These are phyloP conservation scores for Mitragyna speciosa DNA, from an alignment of 257 asterid genomes.

Conservation along the genomic window DNA sequence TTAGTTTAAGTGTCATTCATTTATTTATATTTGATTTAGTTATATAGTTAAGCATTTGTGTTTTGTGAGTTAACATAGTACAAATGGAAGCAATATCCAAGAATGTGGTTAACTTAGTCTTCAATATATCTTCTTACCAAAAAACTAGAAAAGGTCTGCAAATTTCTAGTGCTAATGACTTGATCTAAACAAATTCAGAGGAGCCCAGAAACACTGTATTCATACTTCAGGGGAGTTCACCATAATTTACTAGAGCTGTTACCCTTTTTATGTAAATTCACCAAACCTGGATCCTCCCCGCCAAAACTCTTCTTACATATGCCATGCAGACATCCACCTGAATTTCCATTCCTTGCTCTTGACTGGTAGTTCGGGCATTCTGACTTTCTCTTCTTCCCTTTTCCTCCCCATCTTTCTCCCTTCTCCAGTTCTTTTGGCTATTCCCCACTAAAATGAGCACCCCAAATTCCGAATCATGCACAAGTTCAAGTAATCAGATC, in stretches of 20 bases:
- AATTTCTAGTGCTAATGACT: no score
- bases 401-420: not conserved
- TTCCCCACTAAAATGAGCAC: not conserved
- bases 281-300: not conserved
- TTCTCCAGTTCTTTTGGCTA: no score
- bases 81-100: no score
- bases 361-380: slow-evolving; percentile 19
- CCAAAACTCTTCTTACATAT: not conserved
- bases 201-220: not conserved
- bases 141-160: no score
- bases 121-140: no score
- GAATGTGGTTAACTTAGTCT: no score
- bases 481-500: not conserved
- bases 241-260: not conserved
- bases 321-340: not conserved
- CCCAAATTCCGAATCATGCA: slow-evolving; percentile 6
- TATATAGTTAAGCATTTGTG: no score
- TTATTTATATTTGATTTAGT: no score
- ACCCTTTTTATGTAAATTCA: not conserved
- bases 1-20: no score
- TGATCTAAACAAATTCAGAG: not conserved
- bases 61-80: no score
- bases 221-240: not conserved
- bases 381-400: not conserved
- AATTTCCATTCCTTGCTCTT: slow-evolving; percentile 6